These are phyloP conservation scores for Sphaerulina vaccinii DNA, from an alignment of 2,329 filamentous ascomycete genomes.

Conservation along the genomic window DNA sequence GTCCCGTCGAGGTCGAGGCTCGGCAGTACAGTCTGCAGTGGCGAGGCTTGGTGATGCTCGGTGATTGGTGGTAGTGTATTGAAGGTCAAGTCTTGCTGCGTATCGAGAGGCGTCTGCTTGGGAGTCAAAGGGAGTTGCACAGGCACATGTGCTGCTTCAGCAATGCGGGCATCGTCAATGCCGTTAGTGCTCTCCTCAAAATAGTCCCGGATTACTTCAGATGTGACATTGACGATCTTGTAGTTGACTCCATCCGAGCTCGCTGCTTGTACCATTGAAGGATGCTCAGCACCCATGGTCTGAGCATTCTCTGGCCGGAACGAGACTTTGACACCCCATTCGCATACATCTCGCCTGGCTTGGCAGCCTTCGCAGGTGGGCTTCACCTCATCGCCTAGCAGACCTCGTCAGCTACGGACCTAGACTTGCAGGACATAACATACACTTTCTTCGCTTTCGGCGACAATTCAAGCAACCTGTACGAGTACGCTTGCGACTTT, in stretches of 20 bases:
- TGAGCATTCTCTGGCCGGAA: constrained; percentile 35
- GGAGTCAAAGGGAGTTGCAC: neutral
- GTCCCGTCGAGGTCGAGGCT: constrained; percentile 10
- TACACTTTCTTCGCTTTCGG: constrained; percentile 36
- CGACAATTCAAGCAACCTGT: constrained; percentile 39
- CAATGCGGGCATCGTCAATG: constrained; percentile 15
- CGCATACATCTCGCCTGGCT: constrained; percentile 32
- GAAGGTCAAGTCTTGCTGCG: constrained; percentile 7
- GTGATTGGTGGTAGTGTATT: constrained; percentile 8
- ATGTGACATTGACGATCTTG: constrained; percentile 36
- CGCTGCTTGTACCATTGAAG: constrained; percentile 33
- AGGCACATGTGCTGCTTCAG: constrained; percentile 8
- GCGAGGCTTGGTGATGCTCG: neutral
- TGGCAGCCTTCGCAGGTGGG: constrained; percentile 36
- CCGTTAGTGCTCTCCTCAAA: constrained; percentile 28
- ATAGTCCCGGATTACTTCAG: constrained; percentile 34
- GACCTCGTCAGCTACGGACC: neutral
- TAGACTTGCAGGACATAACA: neutral
- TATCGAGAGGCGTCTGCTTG: neutral
- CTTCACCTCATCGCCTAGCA: constrained; percentile 34
- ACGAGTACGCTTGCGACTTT: constrained; percentile 31
- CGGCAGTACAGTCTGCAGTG: neutral
- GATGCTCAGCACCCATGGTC: constrained; percentile 32
- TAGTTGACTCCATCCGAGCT: constrained; percentile 19
- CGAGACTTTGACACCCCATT: constrained; percentile 34